Conservation (phyloP, 805 yeast species). For the Pichia gijzeniarum region DNA sequence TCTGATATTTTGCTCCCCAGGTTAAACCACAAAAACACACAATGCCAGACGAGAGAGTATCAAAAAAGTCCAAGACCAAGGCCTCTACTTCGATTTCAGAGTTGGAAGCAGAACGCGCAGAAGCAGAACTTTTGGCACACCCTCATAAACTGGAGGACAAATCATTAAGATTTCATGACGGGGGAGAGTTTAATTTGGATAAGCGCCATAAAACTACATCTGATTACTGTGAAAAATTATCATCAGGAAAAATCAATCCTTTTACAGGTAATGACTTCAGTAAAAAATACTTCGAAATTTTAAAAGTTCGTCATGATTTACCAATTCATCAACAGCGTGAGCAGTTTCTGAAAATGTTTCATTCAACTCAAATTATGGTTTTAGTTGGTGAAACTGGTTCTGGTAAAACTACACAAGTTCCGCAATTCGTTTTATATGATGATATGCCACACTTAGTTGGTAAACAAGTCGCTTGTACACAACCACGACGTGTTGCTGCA, state of each 20-base stretch:
- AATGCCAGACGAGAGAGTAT: constrained; percentile 33
- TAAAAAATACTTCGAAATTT: constrained; percentile 67
- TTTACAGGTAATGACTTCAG: constrained; percentile 66
- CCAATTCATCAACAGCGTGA: constrained; percentile 94
- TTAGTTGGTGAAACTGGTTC: constrained; percentile 99
- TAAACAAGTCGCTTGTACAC: constrained; percentile 90
- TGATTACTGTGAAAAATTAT: constrained; percentile 51
- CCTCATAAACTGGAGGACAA: constrained; percentile 37
- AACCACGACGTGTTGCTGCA: constrained; percentile 97
- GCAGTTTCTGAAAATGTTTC: constrained; percentile 81
- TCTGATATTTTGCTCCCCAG: too few species aligned
- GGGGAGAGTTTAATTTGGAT: constrained; percentile 53
- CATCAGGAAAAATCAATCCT: constrained; percentile 59
- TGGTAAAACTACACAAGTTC: constrained; percentile 97
- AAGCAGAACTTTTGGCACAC: constrained; percentile 42
- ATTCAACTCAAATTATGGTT: constrained; percentile 87
- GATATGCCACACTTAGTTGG: constrained; percentile 86
- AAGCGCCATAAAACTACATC: constrained; percentile 63
- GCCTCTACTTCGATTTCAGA: constrained; percentile 47
- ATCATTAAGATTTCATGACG: constrained; percentile 49
- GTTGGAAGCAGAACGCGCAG: constrained; percentile 61
- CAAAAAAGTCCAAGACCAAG: constrained; percentile 43
- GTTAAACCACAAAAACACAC: neutral
- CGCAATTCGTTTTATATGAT: constrained; percentile 89
- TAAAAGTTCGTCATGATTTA: constrained; percentile 71